Evolutionary conservation across 2,329 filamentous ascomycete genomes (phyloP).

Genomic region (Cadophora sp.): DNA sequence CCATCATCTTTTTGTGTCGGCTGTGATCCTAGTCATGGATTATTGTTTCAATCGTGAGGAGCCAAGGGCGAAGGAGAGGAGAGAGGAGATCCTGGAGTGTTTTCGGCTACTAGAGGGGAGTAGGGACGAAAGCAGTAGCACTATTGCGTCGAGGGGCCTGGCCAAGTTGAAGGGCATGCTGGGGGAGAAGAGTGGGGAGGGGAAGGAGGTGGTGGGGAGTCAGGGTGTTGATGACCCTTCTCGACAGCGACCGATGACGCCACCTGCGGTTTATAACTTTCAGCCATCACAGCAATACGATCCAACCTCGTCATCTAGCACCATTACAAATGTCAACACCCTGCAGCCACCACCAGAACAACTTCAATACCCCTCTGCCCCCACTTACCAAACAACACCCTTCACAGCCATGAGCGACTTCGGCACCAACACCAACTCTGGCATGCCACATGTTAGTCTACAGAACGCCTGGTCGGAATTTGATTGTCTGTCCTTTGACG

Average conservation of each 20-base stretch:
- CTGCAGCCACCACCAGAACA: background rate
- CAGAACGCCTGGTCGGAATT: background rate
- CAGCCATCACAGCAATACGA: background rate
- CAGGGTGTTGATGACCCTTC: background rate
- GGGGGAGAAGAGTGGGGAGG: slow-evolving; percentile 1
- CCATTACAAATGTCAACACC: background rate
- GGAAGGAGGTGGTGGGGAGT: background rate
- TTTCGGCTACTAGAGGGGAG: slow-evolving; percentile 45
- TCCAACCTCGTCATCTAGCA: background rate
- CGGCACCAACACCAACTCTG: background rate
- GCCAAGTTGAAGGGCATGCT: slow-evolving; percentile 29
- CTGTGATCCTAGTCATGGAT: slow-evolving; percentile 49
- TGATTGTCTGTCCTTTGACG: slow-evolving; percentile 18
- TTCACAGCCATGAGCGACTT: background rate
- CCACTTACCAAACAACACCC: background rate
- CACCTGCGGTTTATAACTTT: background rate
- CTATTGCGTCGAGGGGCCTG: slow-evolving; percentile 34
- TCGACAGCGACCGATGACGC: background rate
- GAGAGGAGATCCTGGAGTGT: slow-evolving; percentile 45
- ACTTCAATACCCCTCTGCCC: background rate
- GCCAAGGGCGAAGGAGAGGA: slow-evolving; percentile 41
- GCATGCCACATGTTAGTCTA: background rate
- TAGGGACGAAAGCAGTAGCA: slow-evolving; percentile 30
- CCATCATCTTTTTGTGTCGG: slow-evolving; percentile 48
- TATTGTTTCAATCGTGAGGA: slow-evolving; percentile 45